Evolutionary conservation across 202 grass and related monocot species (phyloP).

Genomic region (Zizania palustris): DNA sequence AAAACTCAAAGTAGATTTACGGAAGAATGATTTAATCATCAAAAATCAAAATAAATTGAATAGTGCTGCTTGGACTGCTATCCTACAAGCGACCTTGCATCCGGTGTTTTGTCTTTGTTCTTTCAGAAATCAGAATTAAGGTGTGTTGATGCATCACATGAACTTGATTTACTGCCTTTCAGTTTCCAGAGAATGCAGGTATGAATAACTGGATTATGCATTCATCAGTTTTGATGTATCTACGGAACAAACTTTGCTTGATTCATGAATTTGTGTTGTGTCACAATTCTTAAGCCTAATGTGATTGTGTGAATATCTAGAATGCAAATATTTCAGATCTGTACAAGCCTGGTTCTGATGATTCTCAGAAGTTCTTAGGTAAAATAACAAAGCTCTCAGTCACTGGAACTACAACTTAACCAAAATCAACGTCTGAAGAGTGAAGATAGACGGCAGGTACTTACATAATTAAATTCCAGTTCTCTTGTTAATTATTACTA

Average conservation of each 20-base stretch:
- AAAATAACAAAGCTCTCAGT: constrained; percentile 23
- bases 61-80: neutral
- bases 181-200: constrained; percentile 5
- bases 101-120: constrained; percentile 8
- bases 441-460: constrained; percentile 18
- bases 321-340: constrained; percentile 13
- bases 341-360: neutral
- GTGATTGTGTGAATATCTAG: constrained; percentile 15
- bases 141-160: neutral
- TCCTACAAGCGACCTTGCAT: constrained; percentile 4
- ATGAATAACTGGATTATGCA: neutral
- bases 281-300: neutral
- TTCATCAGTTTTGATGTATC: constrained; percentile 4
- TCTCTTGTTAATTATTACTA: constrained; percentile 7
- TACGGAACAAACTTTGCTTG: neutral
- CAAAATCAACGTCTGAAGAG: constrained; percentile 9
- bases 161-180: neutral
- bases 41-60: constrained; percentile 20
- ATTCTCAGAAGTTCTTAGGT: constrained; percentile 3
- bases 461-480: neutral
- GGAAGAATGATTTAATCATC: neutral
- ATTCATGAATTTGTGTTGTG: constrained; percentile 25
- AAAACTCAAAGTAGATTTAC: neutral
- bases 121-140: neutral
- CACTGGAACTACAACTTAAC: neutral